These are phyloP conservation scores for Aspergillus ustus DNA, from an alignment of 2,329 filamentous ascomycete species.

Conservation along the genomic window DNA sequence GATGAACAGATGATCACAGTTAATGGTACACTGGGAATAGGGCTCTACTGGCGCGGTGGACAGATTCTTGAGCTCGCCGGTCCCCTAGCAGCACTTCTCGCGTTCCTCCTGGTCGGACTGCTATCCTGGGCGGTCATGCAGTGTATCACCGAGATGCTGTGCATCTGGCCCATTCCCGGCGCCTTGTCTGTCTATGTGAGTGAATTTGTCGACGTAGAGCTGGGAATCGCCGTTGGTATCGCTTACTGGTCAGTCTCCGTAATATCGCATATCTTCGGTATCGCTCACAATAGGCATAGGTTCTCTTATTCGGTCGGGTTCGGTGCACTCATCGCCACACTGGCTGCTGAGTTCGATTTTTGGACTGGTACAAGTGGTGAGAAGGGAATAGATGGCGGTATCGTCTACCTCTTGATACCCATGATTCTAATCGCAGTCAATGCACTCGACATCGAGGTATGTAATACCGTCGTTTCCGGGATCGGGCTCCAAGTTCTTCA, in stretches of 20 bases:
- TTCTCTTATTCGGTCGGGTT: constrained; percentile 6
- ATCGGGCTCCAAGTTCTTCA: too few species aligned
- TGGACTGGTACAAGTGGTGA: neutral
- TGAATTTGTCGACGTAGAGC: constrained; percentile 8
- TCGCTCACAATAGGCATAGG: neutral
- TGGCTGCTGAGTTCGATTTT: constrained; percentile 5
- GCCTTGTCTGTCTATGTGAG: constrained; percentile 5
- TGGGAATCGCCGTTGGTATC: constrained; percentile 8
- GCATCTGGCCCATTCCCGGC: constrained; percentile 10
- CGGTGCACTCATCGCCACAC: constrained; percentile 1
- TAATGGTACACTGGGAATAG: constrained; percentile 4
- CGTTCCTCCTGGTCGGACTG: constrained; percentile 3
- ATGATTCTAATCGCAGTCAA: neutral
- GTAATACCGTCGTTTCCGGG: too few species aligned
- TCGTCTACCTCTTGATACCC: neutral
- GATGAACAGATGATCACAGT: constrained; percentile 6
- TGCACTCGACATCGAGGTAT: neutral
- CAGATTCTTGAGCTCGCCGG: constrained; percentile 9
- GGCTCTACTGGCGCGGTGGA: constrained; percentile 8
- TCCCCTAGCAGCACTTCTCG: neutral
- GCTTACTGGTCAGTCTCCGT: neutral
- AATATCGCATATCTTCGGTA: neutral
- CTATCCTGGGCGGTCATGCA: constrained; percentile 7
- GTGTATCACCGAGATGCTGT: constrained; percentile 10
- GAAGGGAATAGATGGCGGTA: neutral